Evolutionary conservation across 768 basidiomycete species (phyloP).

Genomic region (Auricularia sp.): DNA sequence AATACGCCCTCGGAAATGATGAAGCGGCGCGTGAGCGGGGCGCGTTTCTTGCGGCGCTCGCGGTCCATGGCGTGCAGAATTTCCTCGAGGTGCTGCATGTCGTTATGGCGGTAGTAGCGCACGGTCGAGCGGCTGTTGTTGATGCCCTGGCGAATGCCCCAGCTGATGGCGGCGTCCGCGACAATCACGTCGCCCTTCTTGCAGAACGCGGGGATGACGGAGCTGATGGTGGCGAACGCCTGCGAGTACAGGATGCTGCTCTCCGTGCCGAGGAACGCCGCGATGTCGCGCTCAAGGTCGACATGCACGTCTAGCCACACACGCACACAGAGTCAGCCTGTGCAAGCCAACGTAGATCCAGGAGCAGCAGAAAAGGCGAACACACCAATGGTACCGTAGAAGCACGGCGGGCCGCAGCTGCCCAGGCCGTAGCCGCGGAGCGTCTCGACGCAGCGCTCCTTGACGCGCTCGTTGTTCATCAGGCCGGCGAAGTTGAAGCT

Average conservation of each 20-base stretch:
- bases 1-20: constrained; percentile 97
- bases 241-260: constrained; percentile 89
- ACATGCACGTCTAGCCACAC: constrained; percentile 71
- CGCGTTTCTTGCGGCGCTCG: constrained; percentile 76
- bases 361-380: constrained; percentile 7
- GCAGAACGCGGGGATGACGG: constrained; percentile 94
- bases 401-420: constrained; percentile 91
- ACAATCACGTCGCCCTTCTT: constrained; percentile 97
- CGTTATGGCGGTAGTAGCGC: constrained; percentile 95
- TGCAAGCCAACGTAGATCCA: too few species aligned
- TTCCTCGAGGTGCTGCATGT: constrained; percentile 82
- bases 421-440: constrained; percentile 86
- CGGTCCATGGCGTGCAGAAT: constrained; percentile 76
- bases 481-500: constrained; percentile 89
- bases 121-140: constrained; percentile 87
- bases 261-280: constrained; percentile 84
- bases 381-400: constrained; percentile 92
- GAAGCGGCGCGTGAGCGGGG: constrained; percentile 79
- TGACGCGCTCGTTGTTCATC: constrained; percentile 78
- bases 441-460: constrained; percentile 74
- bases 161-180: constrained; percentile 94
- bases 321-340: background rate
- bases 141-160: constrained; percentile 92
- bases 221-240: constrained; percentile 82
- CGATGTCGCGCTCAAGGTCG: constrained; percentile 78